Evolutionary conservation across 306 rosid genomes (phyloP).

Genomic region (Prunus kanzakura): DNA sequence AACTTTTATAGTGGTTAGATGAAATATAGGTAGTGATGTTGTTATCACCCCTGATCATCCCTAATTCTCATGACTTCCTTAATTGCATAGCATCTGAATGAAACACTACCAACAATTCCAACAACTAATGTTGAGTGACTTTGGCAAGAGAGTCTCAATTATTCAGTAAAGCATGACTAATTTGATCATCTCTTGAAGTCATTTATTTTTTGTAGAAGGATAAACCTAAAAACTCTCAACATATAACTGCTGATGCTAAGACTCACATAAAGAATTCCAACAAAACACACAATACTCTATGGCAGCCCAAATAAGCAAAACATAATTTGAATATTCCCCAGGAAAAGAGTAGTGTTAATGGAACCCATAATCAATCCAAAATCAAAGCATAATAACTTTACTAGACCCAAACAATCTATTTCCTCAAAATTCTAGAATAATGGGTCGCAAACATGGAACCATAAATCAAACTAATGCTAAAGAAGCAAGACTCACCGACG

Average conservation of each 20-base stretch:
- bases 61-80: no score
- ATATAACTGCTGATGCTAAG: not conserved
- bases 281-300: not conserved
- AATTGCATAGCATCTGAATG: no score
- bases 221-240: not conserved
- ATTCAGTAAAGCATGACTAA: no score
- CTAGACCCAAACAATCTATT: not conserved
- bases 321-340: not conserved
- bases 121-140: no score
- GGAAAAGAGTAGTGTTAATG: not conserved
- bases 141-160: no score
- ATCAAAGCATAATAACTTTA: not conserved
- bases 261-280: not conserved
- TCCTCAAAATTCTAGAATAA: not conserved
- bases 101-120: no score
- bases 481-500: conserved; percentile 49
- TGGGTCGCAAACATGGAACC: not conserved
- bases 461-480: not conserved
- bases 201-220: not conserved
- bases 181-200: not conserved
- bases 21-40: not conserved
- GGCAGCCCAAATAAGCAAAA: not conserved
- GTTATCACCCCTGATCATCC: no score
- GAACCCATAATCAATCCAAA: not conserved
- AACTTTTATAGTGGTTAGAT: not conserved